Evolutionary conservation across 768 basidiomycete species (phyloP), one percentile per base, ranked within the genome.

Genomic region (Boletellus emodensis): DNA sequence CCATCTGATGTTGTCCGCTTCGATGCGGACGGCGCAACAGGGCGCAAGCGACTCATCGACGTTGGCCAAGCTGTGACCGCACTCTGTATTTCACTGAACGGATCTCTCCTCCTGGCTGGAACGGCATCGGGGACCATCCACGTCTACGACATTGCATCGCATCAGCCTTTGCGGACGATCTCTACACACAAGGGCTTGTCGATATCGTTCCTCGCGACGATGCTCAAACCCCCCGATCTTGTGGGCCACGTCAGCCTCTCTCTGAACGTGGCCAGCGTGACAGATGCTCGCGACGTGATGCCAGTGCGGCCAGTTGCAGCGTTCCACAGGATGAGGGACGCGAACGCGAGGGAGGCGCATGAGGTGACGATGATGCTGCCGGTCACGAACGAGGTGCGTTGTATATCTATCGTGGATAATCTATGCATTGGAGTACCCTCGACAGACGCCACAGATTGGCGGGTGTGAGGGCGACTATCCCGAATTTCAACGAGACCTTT

Each of bases 151-250:
- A 79, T 95, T 28, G 82, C 90, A 2, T 95, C 95, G 0, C 90
- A 94, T 61, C 94, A 98, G 63, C 82, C 84, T 26, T 72, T 96
- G 24, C 87, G 94, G 40, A 86, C 87, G 24, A 83, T 97, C 38
- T 78, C 81, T 15, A 75, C 84, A 1, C 86, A 82, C 65, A 86
- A 83, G 57, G 81, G 82, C 39, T 64, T 81, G 58, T 68, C 80
- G 30, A 84, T 97, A 64, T 83, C 90, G 14, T 74, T 83, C 66
- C 68, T 99, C 6, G 70, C 78, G 40, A 87, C 90, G 3, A 77
- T 98, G 70, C 75, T 94, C 43, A 88, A 87, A 57, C 96, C 95
- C 2, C 78, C 82, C 15, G 94, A 98, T 66, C 78, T 98, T 38
- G 75, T 91, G 49, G 90, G 90, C 1, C 90, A 93, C 61, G 72